phyloP scores from a whole-genome alignment of 257 asterid species.

The Linaria vulgaris region DNA sequence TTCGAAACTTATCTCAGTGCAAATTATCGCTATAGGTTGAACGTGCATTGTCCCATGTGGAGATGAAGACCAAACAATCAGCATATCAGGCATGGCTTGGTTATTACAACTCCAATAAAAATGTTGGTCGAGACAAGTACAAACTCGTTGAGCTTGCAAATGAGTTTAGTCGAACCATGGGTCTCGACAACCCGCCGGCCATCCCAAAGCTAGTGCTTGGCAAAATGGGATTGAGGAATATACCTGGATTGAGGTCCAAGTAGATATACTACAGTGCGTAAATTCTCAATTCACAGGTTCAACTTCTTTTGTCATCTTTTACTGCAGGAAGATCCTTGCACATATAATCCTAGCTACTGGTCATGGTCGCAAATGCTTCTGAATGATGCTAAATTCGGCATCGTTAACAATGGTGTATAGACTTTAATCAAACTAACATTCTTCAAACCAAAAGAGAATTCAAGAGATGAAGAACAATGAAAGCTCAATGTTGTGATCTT shows the following conservation, averaged over 20 bases:
- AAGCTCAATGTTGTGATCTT: no score
- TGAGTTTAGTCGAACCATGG: constrained; percentile 88
- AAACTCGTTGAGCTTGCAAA: constrained; percentile 86
- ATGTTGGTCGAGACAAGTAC: constrained; percentile 63
- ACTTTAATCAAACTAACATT: no score
- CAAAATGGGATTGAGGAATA: constrained; percentile 83
- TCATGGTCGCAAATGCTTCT: no score
- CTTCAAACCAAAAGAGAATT: no score
- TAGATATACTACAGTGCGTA: constrained; percentile 32
- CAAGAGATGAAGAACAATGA: no score
- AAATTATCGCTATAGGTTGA: constrained; percentile 52
- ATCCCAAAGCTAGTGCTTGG: constrained; percentile 78
- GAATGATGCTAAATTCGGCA: no score
- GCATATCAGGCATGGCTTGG: constrained; percentile 99
- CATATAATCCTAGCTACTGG: no score
- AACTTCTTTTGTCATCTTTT: background rate
- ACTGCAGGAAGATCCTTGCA: no score
- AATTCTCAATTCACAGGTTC: background rate
- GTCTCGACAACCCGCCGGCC: constrained; percentile 89
- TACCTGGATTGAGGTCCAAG: constrained; percentile 87
- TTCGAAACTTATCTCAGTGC: background rate
- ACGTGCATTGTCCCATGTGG: constrained; percentile 59
- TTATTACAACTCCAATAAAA: constrained; percentile 81
- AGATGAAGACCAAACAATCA: constrained; percentile 84
- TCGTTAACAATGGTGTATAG: no score